A percentile compares a stretch with the other conserved stretches of the same genome.
Evolutionary conservation across 192 early-diverging fungal species (phyloP).

Genomic region (Coemansia sp.): DNA sequence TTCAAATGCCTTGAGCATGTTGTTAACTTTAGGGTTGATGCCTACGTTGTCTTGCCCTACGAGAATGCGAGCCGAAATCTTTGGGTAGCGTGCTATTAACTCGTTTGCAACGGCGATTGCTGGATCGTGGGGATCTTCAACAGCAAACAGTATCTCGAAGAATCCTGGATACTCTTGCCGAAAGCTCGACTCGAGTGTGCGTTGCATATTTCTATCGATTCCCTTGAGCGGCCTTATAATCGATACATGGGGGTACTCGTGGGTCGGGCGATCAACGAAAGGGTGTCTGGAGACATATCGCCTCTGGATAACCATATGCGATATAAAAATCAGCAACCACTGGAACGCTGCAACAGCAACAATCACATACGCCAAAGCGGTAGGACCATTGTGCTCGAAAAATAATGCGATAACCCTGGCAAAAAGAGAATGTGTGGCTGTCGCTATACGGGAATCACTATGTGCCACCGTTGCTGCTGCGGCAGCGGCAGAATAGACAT

Average conservation of each 20-base stretch:
- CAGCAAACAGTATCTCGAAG: constrained; percentile 88
- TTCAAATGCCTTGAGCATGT: constrained; percentile 82
- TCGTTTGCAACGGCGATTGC: constrained; percentile 68
- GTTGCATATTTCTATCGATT: constrained; percentile 75
- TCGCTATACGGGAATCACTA: neutral
- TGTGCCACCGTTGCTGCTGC: neutral
- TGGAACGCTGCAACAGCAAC: constrained; percentile 23
- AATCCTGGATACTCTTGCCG: constrained; percentile 75
- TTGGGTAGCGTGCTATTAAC: constrained; percentile 68
- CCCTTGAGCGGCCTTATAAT: constrained; percentile 95
- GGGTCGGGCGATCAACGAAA: constrained; percentile 34
- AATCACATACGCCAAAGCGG: constrained; percentile 24
- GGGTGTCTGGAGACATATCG: constrained; percentile 39
- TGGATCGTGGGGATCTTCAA: constrained; percentile 80
- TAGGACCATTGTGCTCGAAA: constrained; percentile 1
- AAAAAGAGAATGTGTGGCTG: neutral
- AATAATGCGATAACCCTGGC: neutral
- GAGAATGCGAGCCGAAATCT: constrained; percentile 72
- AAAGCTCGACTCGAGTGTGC: constrained; percentile 85
- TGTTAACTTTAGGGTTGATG: constrained; percentile 96
- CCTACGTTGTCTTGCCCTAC: constrained; percentile 79
- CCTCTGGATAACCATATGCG: constrained; percentile 43
- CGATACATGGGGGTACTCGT: constrained; percentile 71
- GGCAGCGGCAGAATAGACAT: neutral
- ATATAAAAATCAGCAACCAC: constrained; percentile 30